A percentile compares a stretch with the other conserved stretches of the same genome.
These are phyloP conservation scores for Lophiotrema nucula DNA, from an alignment of 495 filamentous ascomycete species.

Conservation along the genomic window DNA sequence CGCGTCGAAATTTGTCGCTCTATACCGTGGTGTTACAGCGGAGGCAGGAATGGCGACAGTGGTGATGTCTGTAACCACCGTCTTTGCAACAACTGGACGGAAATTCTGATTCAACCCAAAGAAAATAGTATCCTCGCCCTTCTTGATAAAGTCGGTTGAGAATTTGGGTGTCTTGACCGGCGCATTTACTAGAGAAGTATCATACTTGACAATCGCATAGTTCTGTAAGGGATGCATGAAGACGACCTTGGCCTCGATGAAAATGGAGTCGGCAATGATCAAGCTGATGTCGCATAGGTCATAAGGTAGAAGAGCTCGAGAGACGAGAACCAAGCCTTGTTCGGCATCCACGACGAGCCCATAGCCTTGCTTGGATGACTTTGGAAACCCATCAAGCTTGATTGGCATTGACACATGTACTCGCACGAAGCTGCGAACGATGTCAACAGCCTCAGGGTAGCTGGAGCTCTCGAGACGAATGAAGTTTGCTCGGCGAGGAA, in stretches of 20 bases:
- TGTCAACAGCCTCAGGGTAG: constrained; percentile 83
- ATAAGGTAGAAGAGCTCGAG: constrained; percentile 88
- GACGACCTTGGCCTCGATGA: constrained; percentile 87
- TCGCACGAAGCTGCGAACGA: constrained; percentile 92
- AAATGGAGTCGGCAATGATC: constrained; percentile 92
- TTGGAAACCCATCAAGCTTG: constrained; percentile 94
- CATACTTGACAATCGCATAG: constrained; percentile 93
- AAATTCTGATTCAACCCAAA: constrained; percentile 96
- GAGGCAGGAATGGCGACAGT: constrained; percentile 96
- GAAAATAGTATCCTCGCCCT: constrained; percentile 88
- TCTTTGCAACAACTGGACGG: constrained; percentile 88
- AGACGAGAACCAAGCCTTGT: constrained; percentile 90
- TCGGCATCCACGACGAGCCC: constrained; percentile 94
- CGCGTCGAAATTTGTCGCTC: constrained; percentile 94
- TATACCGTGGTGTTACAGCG: constrained; percentile 77
- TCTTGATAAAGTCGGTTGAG: constrained; percentile 76
- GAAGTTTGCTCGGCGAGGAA: constrained; percentile 78
- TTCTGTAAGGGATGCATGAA: constrained; percentile 99
- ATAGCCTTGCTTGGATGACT: constrained; percentile 88
- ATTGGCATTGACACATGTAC: constrained; percentile 88
- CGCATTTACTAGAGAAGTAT: constrained; percentile 86
- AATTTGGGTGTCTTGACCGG: constrained; percentile 87
- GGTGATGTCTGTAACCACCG: constrained; percentile 94
- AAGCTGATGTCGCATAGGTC: constrained; percentile 94
- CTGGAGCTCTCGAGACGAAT: constrained; percentile 86